These are phyloP conservation scores for Saturnispora gosingensis DNA, from an alignment of 805 yeast species.

Conservation along the genomic window DNA sequence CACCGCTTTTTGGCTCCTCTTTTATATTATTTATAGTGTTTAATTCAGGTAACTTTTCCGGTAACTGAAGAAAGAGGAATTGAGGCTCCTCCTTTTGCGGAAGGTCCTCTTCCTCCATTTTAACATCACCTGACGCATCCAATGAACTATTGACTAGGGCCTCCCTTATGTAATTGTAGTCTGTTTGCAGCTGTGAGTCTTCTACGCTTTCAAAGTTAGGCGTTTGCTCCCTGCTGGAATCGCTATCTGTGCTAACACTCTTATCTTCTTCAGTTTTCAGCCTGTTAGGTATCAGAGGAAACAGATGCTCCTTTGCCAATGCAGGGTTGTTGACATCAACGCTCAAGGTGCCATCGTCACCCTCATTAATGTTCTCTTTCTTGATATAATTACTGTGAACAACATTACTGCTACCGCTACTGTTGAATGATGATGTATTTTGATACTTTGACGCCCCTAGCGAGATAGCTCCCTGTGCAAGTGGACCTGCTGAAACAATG, in stretches of 20 bases:
- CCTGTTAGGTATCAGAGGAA: slow-evolving; percentile 1
- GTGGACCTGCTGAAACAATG: slow-evolving; percentile 65
- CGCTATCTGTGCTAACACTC: not conserved
- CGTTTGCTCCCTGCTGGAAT: not conserved
- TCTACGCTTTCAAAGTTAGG: not conserved
- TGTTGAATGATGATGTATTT: slow-evolving; percentile 3
- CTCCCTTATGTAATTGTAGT: not conserved
- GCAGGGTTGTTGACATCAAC: slow-evolving; percentile 3
- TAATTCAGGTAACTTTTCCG: slow-evolving; percentile 5
- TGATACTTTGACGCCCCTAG: slow-evolving; percentile 24
- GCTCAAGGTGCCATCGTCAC: not conserved
- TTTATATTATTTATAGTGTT: not conserved
- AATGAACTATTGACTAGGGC: not conserved
- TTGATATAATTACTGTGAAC: not conserved
- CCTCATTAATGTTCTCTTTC: not conserved
- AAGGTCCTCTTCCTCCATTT: slow-evolving; percentile 2
- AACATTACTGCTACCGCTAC: not conserved
- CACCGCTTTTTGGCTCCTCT: slow-evolving; percentile 15
- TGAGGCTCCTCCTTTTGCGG: slow-evolving; percentile 12
- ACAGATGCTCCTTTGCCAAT: not conserved
- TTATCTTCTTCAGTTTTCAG: not conserved
- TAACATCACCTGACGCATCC: slow-evolving; percentile 2
- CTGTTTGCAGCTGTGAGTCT: not conserved
- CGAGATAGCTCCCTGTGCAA: slow-evolving; percentile 55
- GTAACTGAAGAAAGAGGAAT: slow-evolving; percentile 3